Base-by-base conservation (phyloP, 2,329 filamentous ascomycete species). In the Colletotrichum kahawae region DNA sequence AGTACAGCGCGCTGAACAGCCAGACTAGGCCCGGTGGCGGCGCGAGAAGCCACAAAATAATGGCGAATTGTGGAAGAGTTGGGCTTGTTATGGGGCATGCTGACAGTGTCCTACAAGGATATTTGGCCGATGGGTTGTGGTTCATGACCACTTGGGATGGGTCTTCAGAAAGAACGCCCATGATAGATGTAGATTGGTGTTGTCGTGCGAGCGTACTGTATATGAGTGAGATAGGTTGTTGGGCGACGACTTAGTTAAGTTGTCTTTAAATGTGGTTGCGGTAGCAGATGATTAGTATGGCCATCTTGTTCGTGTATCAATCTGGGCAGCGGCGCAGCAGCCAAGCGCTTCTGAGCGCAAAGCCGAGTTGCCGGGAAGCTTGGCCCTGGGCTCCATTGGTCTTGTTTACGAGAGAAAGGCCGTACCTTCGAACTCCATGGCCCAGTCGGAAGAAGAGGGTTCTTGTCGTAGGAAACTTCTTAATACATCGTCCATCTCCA, bases 271-370 rank as follows among this genome's bases (percentile, higher is more conserved):
- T 48, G 43, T 48, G 18, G 43, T 21, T 9, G n/a, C n/a, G 4
- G 18, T 48, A 13, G n/a, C n/a, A 21, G 43, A 4, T 7, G 10
- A 48, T 48, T 13, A 48, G 43, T 48, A 48, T 21, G 43, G 43
- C 10, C 43, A 0, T 48, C 43, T 48, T 21, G 38, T 21, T 48
- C 9, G 5, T 21, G 5, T n/a, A 13, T 21, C 10, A 18, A 59
- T 13, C 66, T 68, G 67, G 57, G 67, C 67, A 36, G 57, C 16
- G 67, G 67, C 67, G 67, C 67, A 70, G 67, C 67, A 31, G 57
- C 67, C 57, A 64, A 70, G 67, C 18, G 10, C 16, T 18, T n/a
- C 34, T 48, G 54, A 16, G 56, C 29, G 16, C 6, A 12, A 5
- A 29, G 57, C 67, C 67, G 67, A 12, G 18, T 63, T 54, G n/a